Evolutionary conservation across 2,329 filamentous ascomycete species (phyloP).

Genomic region (Fusarium sp.): DNA sequence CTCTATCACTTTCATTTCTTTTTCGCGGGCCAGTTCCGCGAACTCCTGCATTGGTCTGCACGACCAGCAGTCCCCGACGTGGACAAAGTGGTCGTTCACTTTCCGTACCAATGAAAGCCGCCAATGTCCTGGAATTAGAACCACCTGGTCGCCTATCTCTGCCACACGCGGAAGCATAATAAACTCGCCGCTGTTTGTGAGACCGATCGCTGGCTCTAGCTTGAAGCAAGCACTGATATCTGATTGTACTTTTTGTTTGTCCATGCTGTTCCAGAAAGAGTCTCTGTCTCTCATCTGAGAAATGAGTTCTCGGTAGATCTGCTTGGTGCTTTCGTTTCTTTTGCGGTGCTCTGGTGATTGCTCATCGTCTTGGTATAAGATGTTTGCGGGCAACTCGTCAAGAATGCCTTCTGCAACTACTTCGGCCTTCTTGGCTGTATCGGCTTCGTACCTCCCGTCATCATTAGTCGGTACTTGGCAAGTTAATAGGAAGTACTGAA

Average conservation of each 20-base stretch:
- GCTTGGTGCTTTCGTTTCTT: rapidly evolving
- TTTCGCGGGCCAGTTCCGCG: neutral
- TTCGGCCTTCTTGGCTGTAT: neutral
- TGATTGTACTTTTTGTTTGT: rapidly evolving
- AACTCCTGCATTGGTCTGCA: neutral
- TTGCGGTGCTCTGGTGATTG: rapidly evolving
- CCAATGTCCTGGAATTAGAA: neutral
- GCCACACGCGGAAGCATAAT: neutral
- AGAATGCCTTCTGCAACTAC: neutral
- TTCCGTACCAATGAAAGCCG: neutral
- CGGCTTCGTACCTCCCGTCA: rapidly evolving
- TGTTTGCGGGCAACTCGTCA: neutral
- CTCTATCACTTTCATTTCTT: neutral
- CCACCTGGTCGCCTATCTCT: neutral
- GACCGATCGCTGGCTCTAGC: neutral
- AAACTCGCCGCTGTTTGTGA: neutral
- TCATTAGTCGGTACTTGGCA: neutral
- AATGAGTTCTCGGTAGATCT: neutral
- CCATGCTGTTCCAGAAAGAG: rapidly evolving
- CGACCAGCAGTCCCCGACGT: neutral
- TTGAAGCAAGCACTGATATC: neutral
- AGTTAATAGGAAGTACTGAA: neutral
- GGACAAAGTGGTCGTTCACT: neutral
- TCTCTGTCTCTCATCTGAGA: neutral
- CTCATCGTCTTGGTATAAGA: neutral